These are phyloP conservation scores for Zygosaccharomyces lentus DNA, from an alignment of 805 yeast genomes.

Conservation along the genomic window DNA sequence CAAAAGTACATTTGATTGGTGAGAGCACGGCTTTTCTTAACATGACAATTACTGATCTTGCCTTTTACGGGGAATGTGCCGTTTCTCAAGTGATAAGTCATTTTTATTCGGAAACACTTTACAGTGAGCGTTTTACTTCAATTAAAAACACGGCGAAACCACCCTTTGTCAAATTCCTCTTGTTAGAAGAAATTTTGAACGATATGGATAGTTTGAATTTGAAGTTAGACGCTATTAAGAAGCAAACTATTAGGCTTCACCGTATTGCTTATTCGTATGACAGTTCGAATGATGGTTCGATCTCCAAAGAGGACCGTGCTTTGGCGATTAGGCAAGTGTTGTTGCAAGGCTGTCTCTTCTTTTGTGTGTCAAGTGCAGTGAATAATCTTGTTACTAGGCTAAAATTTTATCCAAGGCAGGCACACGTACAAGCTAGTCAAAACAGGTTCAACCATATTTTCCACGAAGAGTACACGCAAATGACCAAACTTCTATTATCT, in stretches of 20 bases:
- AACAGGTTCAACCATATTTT: conserved; percentile 4
- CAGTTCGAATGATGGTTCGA: neutral
- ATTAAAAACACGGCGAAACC: conserved; percentile 27
- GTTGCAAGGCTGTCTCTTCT: conserved; percentile 15
- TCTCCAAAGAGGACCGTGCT: conserved; percentile 12
- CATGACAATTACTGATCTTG: conserved; percentile 13
- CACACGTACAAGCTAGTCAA: conserved; percentile 6
- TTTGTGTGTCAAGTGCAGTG: conserved; percentile 15
- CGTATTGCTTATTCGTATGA: conserved; percentile 15
- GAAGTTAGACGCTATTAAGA: conserved; percentile 21
- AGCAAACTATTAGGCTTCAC: conserved; percentile 20
- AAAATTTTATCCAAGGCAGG: conserved; percentile 9
- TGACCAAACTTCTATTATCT: conserved; percentile 12
- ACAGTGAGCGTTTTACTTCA: conserved; percentile 27
- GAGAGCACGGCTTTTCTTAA: conserved; percentile 15
- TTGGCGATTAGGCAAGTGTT: conserved; percentile 17
- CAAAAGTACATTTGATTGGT: conserved; percentile 12
- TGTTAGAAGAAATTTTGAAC: conserved; percentile 20
- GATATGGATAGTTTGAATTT: conserved; percentile 14
- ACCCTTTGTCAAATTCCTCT: conserved; percentile 13
- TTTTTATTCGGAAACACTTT: conserved; percentile 23
- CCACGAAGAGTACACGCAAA: conserved; percentile 14
- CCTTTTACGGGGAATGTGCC: conserved; percentile 24
- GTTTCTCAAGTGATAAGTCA: conserved; percentile 17
- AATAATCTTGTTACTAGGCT: conserved; percentile 25